Conservation (phyloP, 805 yeast species). For the Myxozyma geophila region DNA sequence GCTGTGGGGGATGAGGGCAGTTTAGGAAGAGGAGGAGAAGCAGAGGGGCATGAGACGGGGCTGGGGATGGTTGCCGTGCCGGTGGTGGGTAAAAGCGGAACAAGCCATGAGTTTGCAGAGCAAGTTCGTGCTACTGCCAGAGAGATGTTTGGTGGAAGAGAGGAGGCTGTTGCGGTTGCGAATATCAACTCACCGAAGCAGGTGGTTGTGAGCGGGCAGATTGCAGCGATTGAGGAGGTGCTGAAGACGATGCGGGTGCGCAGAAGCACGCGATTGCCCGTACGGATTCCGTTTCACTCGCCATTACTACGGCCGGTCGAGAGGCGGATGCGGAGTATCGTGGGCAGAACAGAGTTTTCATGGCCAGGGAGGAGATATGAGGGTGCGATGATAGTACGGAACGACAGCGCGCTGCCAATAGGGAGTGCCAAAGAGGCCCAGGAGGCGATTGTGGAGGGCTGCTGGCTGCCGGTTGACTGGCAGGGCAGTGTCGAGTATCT, state of each 20-base stretch:
- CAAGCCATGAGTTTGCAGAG: background rate
- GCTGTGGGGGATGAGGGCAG: constrained; percentile 6
- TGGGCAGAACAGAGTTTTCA: background rate
- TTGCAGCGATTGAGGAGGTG: constrained; percentile 19
- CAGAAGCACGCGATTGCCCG: constrained; percentile 23
- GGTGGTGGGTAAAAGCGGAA: background rate
- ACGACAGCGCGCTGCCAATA: constrained; percentile 17
- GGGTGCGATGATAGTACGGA: constrained; percentile 12
- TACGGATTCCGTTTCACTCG: constrained; percentile 33
- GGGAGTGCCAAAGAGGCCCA: constrained; percentile 11
- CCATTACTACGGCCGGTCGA: constrained; percentile 17
- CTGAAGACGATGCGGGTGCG: background rate
- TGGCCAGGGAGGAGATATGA: constrained; percentile 10
- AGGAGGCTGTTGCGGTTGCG: constrained; percentile 22
- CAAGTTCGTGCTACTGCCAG: background rate
- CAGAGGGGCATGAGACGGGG: constrained; percentile 3
- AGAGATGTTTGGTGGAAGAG: background rate
- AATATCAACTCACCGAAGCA: constrained; percentile 31
- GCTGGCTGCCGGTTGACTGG: constrained; percentile 34
- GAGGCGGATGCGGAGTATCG: constrained; percentile 16
- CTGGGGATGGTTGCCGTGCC: constrained; percentile 32
- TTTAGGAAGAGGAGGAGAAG: background rate
- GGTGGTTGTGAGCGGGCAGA: constrained; percentile 29
- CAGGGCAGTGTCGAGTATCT: constrained; percentile 17
- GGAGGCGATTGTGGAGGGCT: constrained; percentile 24